Evolutionary conservation across 345 rosid species (phyloP).

Genomic region (Arabis hirsuta): DNA sequence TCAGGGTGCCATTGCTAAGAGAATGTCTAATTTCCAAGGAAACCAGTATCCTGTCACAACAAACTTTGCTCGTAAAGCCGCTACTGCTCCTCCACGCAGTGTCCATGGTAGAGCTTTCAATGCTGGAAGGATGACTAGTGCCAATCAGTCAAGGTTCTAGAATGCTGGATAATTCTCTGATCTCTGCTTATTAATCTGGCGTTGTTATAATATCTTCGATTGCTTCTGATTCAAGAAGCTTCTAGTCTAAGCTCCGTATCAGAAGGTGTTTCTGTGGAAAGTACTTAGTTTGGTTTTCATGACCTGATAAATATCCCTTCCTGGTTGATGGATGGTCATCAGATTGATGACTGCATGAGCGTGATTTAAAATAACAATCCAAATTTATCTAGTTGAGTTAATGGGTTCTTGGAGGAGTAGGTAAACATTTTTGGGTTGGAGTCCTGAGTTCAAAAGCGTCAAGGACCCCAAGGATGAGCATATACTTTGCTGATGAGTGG

Average conservation of each 20-base stretch:
- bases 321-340: neutral
- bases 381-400: constrained; percentile 24
- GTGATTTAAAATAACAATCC: too few species aligned
- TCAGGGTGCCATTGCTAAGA: constrained; percentile 75
- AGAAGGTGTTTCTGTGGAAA: neutral
- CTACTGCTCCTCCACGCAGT: constrained; percentile 49
- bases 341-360: constrained; percentile 16
- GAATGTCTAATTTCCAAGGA: constrained; percentile 63
- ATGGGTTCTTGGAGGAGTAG: too few species aligned
- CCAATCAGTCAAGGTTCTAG: constrained; percentile 72
- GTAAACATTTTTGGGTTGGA: neutral
- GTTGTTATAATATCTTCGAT: constrained; percentile 14
- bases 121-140: constrained; percentile 48
- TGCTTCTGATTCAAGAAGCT: constrained; percentile 13
- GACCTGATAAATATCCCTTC: too few species aligned
- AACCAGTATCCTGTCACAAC: constrained; percentile 59
- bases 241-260: constrained; percentile 1
- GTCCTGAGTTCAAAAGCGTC: constrained; percentile 1
- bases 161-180: constrained; percentile 30
- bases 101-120: constrained; percentile 53
- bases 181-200: constrained; percentile 12
- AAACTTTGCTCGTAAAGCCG: constrained; percentile 62
- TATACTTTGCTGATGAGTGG: constrained; percentile 10
- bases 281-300: neutral
- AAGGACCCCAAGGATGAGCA: constrained; percentile 1